phyloP scores from a whole-genome alignment of 352 stramenopile genomes.

The Phytopythium ostracodes region DNA sequence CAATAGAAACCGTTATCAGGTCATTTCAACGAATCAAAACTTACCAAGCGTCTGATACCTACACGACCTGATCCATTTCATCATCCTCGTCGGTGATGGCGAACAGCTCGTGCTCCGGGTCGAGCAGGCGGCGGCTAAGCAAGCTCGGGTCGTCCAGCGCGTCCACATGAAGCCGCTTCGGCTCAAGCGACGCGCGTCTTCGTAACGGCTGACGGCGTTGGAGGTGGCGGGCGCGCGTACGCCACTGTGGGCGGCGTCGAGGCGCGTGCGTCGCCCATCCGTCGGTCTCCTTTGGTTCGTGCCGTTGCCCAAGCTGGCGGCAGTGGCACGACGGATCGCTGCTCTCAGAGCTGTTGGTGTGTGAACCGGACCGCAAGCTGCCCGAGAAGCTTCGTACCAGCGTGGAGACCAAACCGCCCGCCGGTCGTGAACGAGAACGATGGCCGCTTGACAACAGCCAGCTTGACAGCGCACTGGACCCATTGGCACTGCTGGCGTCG shows the following conservation, averaged over 20 bases:
- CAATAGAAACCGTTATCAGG: background rate
- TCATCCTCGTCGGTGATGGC: slow-evolving; percentile 1
- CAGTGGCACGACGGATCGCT: slow-evolving; percentile 7
- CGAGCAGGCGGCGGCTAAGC: slow-evolving; percentile 26
- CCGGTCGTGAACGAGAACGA: background rate
- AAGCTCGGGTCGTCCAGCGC: slow-evolving; percentile 6
- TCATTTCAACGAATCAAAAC: background rate
- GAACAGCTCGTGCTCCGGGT: slow-evolving; percentile 10
- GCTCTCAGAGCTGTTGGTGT: background rate
- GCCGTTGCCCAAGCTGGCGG: slow-evolving; percentile 10
- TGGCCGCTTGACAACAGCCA: background rate
- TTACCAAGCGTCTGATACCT: background rate
- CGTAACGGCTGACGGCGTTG: background rate
- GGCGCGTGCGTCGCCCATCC: background rate
- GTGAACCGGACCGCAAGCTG: background rate
- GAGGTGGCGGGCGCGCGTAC: background rate
- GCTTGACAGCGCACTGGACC: no score
- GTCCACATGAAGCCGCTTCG: background rate
- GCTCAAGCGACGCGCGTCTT: background rate
- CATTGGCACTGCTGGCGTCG: no score
- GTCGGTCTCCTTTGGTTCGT: slow-evolving; percentile 1
- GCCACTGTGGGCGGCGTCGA: background rate
- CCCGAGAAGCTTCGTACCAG: background rate
- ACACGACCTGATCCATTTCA: slow-evolving; percentile 1
- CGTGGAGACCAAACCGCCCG: background rate